Conservation (phyloP, 495 filamentous ascomycete species). For the Amphirosellinia nigrospora region DNA sequence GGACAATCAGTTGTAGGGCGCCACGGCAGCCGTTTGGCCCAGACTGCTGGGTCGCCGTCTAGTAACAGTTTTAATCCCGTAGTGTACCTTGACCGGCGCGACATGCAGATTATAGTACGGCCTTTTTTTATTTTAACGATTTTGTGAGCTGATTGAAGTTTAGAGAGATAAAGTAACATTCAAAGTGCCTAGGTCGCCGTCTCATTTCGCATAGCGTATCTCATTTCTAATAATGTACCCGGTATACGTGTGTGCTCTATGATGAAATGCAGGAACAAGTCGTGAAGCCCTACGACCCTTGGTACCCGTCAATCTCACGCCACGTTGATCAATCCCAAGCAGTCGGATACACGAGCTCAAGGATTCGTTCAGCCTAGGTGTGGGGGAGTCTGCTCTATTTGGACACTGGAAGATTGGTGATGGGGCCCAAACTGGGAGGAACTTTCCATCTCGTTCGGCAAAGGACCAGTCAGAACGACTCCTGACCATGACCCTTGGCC, state of each 20-base stretch:
- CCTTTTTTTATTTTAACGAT: neutral
- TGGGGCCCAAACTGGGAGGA: neutral
- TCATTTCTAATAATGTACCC: neutral
- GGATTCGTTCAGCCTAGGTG: slow-evolving; percentile 14
- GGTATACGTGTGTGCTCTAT: neutral
- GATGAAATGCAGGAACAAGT: slow-evolving; percentile 8
- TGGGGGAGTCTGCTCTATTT: slow-evolving; percentile 2
- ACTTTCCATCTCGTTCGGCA: slow-evolving; percentile 18
- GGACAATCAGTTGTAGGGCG: neutral
- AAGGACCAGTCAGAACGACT: slow-evolving; percentile 23
- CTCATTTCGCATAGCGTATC: neutral
- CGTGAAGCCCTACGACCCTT: slow-evolving; percentile 3
- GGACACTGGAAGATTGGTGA: neutral
- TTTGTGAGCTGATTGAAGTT: neutral
- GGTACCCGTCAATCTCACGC: slow-evolving; percentile 3
- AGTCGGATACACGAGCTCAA: slow-evolving; percentile 16
- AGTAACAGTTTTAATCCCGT: neutral
- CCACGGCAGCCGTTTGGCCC: neutral
- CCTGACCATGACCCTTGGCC: neutral
- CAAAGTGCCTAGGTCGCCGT: neutral
- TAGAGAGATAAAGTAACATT: neutral
- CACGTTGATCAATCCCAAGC: slow-evolving; percentile 27
- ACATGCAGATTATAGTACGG: slow-evolving; percentile 3
- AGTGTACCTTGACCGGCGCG: neutral
- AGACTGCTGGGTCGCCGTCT: neutral